Percentiles rank a stretch among this genome's conserved stretches.
Evolutionary conservation across 352 stramenopile species (phyloP).

Genomic region (Globisporangium echinulatum): DNA sequence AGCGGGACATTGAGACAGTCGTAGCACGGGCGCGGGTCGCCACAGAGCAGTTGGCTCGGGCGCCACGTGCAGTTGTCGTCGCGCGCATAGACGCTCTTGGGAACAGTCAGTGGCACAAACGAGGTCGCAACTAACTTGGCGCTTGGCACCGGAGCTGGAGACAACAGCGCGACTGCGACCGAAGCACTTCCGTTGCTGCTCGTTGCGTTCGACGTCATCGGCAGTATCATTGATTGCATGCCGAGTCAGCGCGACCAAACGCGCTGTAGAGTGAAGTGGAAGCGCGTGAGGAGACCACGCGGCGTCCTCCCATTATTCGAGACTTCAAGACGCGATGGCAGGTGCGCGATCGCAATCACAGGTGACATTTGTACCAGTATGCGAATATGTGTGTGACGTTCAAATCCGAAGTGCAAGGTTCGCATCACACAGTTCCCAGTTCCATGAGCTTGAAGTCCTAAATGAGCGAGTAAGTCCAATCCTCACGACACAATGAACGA

Average conservation of each 20-base stretch:
- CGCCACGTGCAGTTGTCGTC: slow-evolving; percentile 37
- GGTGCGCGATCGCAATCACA: slow-evolving; percentile 1
- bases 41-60: slow-evolving; percentile 33
- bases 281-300: too few relatives aligned
- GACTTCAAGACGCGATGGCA: background rate
- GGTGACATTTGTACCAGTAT: too few relatives aligned
- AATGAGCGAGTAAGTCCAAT: background rate
- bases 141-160: slow-evolving; percentile 1
- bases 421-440: too few relatives aligned
- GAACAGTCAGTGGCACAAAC: background rate
- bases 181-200: slow-evolving; percentile 11
- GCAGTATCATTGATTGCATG: background rate
- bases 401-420: too few relatives aligned
- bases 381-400: too few relatives aligned
- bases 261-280: too few relatives aligned
- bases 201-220: background rate
- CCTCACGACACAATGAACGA: too few relatives aligned
- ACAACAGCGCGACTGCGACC: slow-evolving; percentile 14
- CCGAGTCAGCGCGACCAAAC: background rate
- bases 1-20: slow-evolving; percentile 32
- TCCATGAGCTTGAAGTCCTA: too few relatives aligned
- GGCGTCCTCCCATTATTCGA: too few relatives aligned
- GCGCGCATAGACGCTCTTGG: slow-evolving; percentile 29
- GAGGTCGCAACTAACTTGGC: background rate
- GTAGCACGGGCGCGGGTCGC: slow-evolving; percentile 23